A percentile compares a stretch with the other conserved stretches of the same genome.
phyloP scores from a whole-genome alignment of 1,139 yeast species.

The Nakaseomyces uthaithaninus region DNA sequence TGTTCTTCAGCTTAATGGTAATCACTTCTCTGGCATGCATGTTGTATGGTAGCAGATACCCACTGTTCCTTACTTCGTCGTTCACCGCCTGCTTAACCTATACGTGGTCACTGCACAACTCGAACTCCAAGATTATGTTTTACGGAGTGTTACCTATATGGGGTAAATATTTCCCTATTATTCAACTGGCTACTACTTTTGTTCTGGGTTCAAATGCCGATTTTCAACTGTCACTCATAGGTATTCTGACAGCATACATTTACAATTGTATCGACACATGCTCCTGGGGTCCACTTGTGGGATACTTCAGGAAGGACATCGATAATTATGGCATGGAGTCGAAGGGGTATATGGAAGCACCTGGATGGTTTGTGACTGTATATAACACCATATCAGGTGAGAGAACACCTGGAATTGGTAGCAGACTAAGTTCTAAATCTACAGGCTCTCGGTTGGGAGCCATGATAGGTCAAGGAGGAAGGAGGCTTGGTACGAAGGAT shows the following conservation, averaged over 20 bases:
- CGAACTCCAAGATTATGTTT: constrained; percentile 24
- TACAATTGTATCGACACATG: constrained; percentile 30
- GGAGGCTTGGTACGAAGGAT: constrained; percentile 7
- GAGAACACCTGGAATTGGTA: constrained; percentile 5
- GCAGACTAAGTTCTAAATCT: not conserved
- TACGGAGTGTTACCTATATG: constrained; percentile 30
- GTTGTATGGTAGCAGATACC: constrained; percentile 13
- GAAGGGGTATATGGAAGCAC: constrained; percentile 25
- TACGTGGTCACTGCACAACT: constrained; percentile 30
- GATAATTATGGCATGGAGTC: constrained; percentile 22
- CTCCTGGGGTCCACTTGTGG: constrained; percentile 31
- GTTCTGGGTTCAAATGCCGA: constrained; percentile 20
- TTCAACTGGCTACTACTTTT: constrained; percentile 25
- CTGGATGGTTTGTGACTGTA: constrained; percentile 18
- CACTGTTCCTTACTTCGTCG: constrained; percentile 19
- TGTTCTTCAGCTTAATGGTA: constrained; percentile 18
- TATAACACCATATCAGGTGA: constrained; percentile 11
- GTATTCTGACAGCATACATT: constrained; percentile 25
- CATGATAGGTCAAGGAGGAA: constrained; percentile 6
- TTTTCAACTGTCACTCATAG: constrained; percentile 20
- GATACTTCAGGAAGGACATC: constrained; percentile 17
- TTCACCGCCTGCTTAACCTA: constrained; percentile 24
- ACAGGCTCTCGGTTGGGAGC: not conserved
- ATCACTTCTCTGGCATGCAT: constrained; percentile 14
- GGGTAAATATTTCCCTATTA: constrained; percentile 28